These are phyloP conservation scores for Castanea sativa DNA, from an alignment of 306 rosid genomes.

Conservation along the genomic window DNA sequence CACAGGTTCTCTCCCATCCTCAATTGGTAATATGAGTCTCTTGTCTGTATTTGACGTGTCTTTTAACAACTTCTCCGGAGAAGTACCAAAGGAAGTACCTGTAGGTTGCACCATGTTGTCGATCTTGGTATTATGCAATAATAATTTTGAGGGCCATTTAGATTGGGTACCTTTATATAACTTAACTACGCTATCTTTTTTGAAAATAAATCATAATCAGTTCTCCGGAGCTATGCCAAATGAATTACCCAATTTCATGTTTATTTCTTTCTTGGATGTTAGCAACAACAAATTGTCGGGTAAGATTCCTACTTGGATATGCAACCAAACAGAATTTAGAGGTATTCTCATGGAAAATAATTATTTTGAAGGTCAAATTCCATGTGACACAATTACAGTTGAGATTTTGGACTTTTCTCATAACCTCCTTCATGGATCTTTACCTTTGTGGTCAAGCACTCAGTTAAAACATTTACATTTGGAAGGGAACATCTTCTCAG, in stretches of 20 bases:
- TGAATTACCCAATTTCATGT: not conserved
- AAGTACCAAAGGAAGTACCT: too few species aligned
- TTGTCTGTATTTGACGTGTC: fast-evolving
- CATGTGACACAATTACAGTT: not conserved
- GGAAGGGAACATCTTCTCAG: not conserved
- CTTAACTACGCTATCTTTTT: fast-evolving
- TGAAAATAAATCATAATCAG: constrained; percentile 1
- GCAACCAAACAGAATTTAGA: fast-evolving
- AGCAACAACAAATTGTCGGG: not conserved
- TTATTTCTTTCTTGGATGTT: not conserved
- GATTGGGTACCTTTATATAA: not conserved
- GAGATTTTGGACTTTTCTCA: not conserved
- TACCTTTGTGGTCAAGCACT: not conserved
- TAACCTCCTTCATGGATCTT: constrained; percentile 3
- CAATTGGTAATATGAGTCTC: too few species aligned
- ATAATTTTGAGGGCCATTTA: too few species aligned
- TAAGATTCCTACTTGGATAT: not conserved
- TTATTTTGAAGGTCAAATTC: not conserved
- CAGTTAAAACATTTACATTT: not conserved
- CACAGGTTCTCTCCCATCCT: too few species aligned
- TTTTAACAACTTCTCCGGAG: too few species aligned
- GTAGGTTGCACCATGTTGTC: too few species aligned
- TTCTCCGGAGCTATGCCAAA: not conserved
- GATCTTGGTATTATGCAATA: too few species aligned
- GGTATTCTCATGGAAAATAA: not conserved